Evolutionary conservation across 768 basidiomycete species (phyloP).

Genomic region (Lyophyllum shimeji): DNA sequence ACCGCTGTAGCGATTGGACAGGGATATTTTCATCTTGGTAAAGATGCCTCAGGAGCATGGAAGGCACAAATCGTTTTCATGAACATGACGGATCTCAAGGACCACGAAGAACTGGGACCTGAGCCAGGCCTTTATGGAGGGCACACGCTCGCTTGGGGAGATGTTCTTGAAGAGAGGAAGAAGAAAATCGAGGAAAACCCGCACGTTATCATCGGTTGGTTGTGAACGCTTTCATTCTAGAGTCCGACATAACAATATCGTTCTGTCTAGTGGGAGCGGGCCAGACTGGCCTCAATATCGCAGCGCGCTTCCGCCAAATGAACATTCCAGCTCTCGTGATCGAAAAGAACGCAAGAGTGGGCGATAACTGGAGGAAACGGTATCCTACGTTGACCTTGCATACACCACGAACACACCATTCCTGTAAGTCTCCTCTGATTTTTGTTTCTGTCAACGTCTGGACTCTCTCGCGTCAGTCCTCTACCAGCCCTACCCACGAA

Average conservation of each 20-base stretch:
- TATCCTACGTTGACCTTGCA: constrained; percentile 44
- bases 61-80: constrained; percentile 36
- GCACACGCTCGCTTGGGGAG: constrained; percentile 33
- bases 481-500: constrained; percentile 36
- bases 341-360: constrained; percentile 53
- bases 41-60: constrained; percentile 23
- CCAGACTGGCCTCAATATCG: constrained; percentile 60
- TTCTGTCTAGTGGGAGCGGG: constrained; percentile 57
- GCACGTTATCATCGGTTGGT: constrained; percentile 38
- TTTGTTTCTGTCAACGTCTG: not conserved
- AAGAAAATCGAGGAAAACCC: constrained; percentile 36
- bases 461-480: constrained; percentile 28
- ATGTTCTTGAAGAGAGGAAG: constrained; percentile 32
- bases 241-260: constrained; percentile 17
- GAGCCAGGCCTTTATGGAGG: constrained; percentile 32
- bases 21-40: constrained; percentile 33
- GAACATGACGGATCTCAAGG: constrained; percentile 30
- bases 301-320: constrained; percentile 58
- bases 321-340: constrained; percentile 54
- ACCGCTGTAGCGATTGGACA: constrained; percentile 29
- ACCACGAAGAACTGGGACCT: constrained; percentile 32
- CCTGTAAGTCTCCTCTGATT: constrained; percentile 8
- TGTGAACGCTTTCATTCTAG: not conserved
- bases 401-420: constrained; percentile 24
- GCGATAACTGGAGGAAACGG: constrained; percentile 63